Conservation (phyloP, 1,284 basidiomycete genomes). For the Apiotrichum veenhuisii region DNA sequence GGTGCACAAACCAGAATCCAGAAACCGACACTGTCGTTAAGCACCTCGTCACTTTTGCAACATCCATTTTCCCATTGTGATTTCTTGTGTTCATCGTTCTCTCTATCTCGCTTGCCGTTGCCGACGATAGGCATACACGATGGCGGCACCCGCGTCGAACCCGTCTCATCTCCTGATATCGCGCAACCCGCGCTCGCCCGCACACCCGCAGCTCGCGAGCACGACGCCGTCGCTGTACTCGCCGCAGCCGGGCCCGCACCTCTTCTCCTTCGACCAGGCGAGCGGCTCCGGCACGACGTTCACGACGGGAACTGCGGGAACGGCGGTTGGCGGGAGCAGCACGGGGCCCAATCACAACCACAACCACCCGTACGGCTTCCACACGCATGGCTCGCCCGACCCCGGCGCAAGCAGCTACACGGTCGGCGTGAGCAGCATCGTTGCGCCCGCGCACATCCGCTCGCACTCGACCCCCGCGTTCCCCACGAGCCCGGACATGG, state of each 20-base stretch:
- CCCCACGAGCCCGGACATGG: neutral
- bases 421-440: neutral
- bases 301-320: neutral
- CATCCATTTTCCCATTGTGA: neutral
- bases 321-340: neutral
- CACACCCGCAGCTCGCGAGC: slow-evolving; percentile 41
- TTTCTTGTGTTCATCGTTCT: neutral
- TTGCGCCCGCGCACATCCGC: slow-evolving; percentile 4
- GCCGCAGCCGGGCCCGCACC: slow-evolving; percentile 14
- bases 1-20: too few species aligned
- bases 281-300: neutral
- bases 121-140: neutral
- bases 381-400: neutral
- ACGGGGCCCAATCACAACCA: neutral
- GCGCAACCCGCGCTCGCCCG: slow-evolving; percentile 42
- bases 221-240: slow-evolving; percentile 28
- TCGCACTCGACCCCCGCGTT: slow-evolving; percentile 10
- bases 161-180: slow-evolving; percentile 46
- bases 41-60: too few species aligned
- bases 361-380: neutral
- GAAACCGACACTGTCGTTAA: too few species aligned
- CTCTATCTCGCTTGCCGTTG: neutral
- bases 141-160: slow-evolving; percentile 31
- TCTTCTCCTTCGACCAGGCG: slow-evolving; percentile 10
- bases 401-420: neutral